Base-by-base conservation (phyloP, 768 basidiomycete genomes). In the Suillus tomentosus region DNA sequence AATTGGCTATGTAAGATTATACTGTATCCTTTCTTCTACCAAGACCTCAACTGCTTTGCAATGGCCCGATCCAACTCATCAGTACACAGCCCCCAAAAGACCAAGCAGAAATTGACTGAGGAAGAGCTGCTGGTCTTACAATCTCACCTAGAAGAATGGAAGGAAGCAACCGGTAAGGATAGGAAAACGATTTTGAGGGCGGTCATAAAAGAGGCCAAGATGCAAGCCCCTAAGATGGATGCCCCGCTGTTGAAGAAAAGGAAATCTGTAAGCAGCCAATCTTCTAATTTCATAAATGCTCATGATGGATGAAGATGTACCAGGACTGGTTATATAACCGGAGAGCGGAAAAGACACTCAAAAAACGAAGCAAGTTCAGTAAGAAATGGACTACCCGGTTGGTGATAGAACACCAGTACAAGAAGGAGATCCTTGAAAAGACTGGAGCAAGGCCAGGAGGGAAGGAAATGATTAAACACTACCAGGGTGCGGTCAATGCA, bases 251-350 rank as follows among this genome's bases (percentile, higher is more conserved):
- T 53, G 51, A 53, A 31, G 9, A 34, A 34, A 9, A 53, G 51
- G 31, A 53, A 53, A 53, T 31, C 0, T 8, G 27, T 53, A 6
- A 53, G 31, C 31, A 31, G 51, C 17, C 31, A 0, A 53, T 19
- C 17, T 2, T 34, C 51, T 13, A 48, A 13, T 48, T 11, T 9
- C 13, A 48, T 24, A 48, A 22, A 48, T 48, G 47, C 11, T 48
- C 22, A 48, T 53, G 27, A 31, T 53, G 10, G 9, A 53, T 53
- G 1, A 19, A 53, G 51, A 34, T 53, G 27, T 53, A 53, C 17
- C 3, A 2, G 51, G 50, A 31, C 6, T 61, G 60, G 60, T 34
- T 61, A 15, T 61, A 50, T 22, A 60, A 60, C 43, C 9, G 36
- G 14, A 47, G 40, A n/a, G 13, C 17, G 14, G 14, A 36, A 15